Evolutionary conservation across 1,139 yeast genomes (phyloP), one percentile per base, ranked within the genome.

Genomic region (Nakaseomyces bracarensis): DNA sequence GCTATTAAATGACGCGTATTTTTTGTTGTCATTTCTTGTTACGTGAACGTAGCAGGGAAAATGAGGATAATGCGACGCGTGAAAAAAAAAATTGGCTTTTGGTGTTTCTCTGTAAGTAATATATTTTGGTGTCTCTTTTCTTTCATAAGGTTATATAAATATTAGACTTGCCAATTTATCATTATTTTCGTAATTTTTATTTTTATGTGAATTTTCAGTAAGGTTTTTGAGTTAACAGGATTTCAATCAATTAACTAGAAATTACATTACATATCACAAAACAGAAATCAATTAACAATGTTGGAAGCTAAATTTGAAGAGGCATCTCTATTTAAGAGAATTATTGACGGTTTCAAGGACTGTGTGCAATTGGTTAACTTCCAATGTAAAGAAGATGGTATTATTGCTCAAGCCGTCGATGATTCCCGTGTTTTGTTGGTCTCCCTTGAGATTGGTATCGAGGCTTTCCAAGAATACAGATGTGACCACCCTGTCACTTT

Each of bases 221-320:
- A n/a, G n/a, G n/a, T 30, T 30, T 30, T 13, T 18, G 7, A 22
- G 7, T 22, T 22, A 22, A 22, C 10, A 7, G 25, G 25, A 22
- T 22, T 10, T 22, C 25, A 10, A 22, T 22, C n/a, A n/a, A n/a
- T n/a, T n/a, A 28, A 28, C 11, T 28, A 28, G n/a, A 28, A 28
- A 6, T 4, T 7, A 28, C 10, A 4, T 14, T 13, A 14, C 4
- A 28, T 13, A 5, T 2, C n/a, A 28, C 7, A 2, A 28, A 28
- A 4, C 5, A n/a, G 18, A 18, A 50, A 91, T n/a, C n/a, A n/a
- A n/a, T n/a, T n/a, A n/a, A n/a, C n/a, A n/a, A n/a, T 91, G 97
- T 79, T 91, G 71, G 98, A 91, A 78, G 98, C 96, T 54, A 87
- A 87, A 71, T 84, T 91, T 56, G 91, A 82, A 58, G 89, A 87